Conservation (phyloP, 1,284 basidiomycete genomes). For the Xerocomus amazonicus region DNA sequence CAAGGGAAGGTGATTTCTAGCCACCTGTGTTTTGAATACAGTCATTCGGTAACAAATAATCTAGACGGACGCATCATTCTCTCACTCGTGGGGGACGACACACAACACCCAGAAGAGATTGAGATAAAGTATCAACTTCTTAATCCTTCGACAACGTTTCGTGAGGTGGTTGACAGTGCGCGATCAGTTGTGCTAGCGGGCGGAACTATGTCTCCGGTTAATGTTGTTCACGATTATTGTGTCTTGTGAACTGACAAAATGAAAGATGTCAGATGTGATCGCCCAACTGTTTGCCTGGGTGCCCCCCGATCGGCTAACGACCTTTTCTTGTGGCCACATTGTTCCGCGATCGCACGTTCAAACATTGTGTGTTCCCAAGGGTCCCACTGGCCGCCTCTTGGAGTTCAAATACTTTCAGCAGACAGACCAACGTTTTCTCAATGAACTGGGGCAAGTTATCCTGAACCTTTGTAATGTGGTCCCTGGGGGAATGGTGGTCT, state of each 20-base stretch:
- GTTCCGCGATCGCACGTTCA: slow-evolving; percentile 81
- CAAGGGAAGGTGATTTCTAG: slow-evolving; percentile 62
- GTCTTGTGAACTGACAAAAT: slow-evolving; percentile 8
- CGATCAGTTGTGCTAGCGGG: slow-evolving; percentile 87
- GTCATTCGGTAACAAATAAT: slow-evolving; percentile 1
- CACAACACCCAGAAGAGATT: slow-evolving; percentile 41
- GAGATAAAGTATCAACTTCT: slow-evolving; percentile 90
- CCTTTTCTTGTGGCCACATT: slow-evolving; percentile 92
- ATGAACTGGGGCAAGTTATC: slow-evolving; percentile 82
- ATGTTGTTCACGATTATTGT: slow-evolving; percentile 21
- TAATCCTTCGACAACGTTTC: slow-evolving; percentile 89
- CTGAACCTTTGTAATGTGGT: slow-evolving; percentile 77
- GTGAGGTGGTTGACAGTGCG: slow-evolving; percentile 76
- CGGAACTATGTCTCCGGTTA: slow-evolving; percentile 95
- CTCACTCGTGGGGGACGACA: slow-evolving; percentile 36
- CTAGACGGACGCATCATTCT: slow-evolving; percentile 67
- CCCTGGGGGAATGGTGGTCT: slow-evolving; percentile 89
- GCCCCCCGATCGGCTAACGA: slow-evolving; percentile 58
- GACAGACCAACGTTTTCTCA: slow-evolving; percentile 65
- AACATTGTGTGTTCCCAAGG: slow-evolving; percentile 73
- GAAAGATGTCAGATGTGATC: slow-evolving; percentile 84
- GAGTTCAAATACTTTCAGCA: slow-evolving; percentile 84
- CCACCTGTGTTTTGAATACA: background rate
- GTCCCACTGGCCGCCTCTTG: slow-evolving; percentile 74
- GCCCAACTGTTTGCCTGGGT: slow-evolving; percentile 79